Conservation (phyloP, 2,329 filamentous ascomycete species). For the Aureobasidium pullulans region DNA sequence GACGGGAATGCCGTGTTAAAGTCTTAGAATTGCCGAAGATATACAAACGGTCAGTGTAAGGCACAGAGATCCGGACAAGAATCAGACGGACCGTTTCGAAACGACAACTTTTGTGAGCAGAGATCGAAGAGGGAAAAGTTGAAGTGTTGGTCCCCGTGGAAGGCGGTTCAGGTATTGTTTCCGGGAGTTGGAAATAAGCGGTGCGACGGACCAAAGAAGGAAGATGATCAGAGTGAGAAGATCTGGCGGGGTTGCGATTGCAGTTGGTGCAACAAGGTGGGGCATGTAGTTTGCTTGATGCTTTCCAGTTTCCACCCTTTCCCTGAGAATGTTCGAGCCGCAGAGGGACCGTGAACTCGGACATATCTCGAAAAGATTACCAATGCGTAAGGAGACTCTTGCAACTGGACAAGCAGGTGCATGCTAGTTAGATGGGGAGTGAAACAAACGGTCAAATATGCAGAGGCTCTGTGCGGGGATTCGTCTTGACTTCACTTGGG, state of each 20-base stretch:
- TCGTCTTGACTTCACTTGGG: neutral
- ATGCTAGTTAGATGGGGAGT: neutral
- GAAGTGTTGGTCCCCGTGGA: neutral
- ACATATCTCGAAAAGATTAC: neutral
- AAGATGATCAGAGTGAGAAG: neutral
- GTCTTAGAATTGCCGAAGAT: neutral
- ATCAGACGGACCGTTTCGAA: neutral
- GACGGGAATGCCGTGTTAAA: neutral
- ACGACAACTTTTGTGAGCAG: neutral
- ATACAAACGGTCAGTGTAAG: neutral
- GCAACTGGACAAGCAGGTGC: neutral
- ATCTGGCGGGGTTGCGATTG: slow-evolving; percentile 6
- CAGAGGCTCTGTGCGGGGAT: slow-evolving; percentile 4
- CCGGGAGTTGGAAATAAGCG: neutral
- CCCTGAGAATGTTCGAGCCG: slow-evolving; percentile 3
- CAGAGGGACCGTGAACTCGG: neutral
- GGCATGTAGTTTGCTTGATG: neutral
- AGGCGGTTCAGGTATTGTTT: neutral
- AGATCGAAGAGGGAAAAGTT: neutral
- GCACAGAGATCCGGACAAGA: neutral
- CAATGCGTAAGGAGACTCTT: neutral
- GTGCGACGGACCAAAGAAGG: neutral
- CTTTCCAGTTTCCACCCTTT: neutral
- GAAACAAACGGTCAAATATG: slow-evolving; percentile 1
- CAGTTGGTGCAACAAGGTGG: neutral